Evolutionary conservation across 345 rosid species (phyloP).

Genomic region (Trapa bicornis): DNA sequence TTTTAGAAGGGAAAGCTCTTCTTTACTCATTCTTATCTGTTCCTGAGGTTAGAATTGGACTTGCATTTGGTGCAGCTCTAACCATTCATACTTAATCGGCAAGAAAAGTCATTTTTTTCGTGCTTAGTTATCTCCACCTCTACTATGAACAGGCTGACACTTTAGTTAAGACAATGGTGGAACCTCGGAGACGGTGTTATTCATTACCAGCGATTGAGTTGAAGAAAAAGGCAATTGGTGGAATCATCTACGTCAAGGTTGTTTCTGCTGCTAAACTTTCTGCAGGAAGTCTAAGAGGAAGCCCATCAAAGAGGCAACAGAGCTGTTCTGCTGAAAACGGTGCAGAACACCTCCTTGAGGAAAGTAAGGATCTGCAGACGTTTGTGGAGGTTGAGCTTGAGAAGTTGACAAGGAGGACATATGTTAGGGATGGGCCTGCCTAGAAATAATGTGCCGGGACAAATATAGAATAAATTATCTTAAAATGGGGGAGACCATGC

Average conservation of each 20-base stretch:
- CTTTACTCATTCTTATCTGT: conserved; percentile 68
- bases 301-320: conserved; percentile 47
- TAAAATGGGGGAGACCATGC: no score
- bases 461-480: no score
- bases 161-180: conserved; percentile 83
- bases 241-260: conserved; percentile 62
- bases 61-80: conserved; percentile 69
- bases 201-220: conserved; percentile 66
- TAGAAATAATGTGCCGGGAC: conserved; percentile 7
- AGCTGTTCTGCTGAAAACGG: conserved; percentile 15
- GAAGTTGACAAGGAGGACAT: conserved; percentile 66
- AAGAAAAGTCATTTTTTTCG: not conserved
- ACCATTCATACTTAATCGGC: not conserved
- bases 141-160: conserved; percentile 57
- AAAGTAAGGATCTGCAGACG: conserved; percentile 44
- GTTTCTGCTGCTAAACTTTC: conserved; percentile 60
- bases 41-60: conserved; percentile 80
- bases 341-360: conserved; percentile 21
- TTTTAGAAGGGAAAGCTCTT: conserved; percentile 71
- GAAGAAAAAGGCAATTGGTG: conserved; percentile 75
- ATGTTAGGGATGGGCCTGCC: conserved; percentile 43
- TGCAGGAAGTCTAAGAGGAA: conserved; percentile 42
- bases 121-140: not conserved
- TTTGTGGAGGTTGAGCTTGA: conserved; percentile 89
- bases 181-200: conserved; percentile 73